phyloP scores from a whole-genome alignment of 192 early-diverging fungal species.

The Dissophora globulifera region DNA sequence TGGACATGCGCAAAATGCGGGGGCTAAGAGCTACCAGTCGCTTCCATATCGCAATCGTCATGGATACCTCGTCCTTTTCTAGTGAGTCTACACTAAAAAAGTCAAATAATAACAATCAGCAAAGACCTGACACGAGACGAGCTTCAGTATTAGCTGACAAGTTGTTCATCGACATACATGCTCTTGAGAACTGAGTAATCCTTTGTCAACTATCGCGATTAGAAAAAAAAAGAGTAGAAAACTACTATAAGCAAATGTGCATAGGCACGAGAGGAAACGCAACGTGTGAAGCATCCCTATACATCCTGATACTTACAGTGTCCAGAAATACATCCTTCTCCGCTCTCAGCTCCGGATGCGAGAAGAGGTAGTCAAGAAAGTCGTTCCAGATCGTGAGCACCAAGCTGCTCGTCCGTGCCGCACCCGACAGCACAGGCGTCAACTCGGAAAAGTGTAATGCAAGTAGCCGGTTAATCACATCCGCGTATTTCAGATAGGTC shows the following conservation, averaged over 20 bases:
- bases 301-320: conserved; percentile 4
- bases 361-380: conserved; percentile 39
- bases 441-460: conserved; percentile 30
- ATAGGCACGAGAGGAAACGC: background rate
- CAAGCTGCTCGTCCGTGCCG: conserved; percentile 2
- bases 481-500: conserved; percentile 36
- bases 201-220: conserved; percentile 23
- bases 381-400: conserved; percentile 37
- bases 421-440: background rate
- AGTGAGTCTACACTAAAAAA: conserved; percentile 30
- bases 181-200: conserved; percentile 34
- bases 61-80: conserved; percentile 20
- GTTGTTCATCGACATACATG: conserved; percentile 55
- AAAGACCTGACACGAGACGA: too few species aligned
- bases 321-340: conserved; percentile 29
- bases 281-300: background rate
- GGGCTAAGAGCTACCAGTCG: conserved; percentile 60
- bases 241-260: background rate
- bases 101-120: background rate
- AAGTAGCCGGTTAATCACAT: conserved; percentile 33
- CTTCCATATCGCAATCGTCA: conserved; percentile 59
- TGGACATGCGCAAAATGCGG: conserved; percentile 45
- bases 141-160: too few species aligned
- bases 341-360: conserved; percentile 14
- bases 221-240: background rate